These are phyloP conservation scores for Avena atlantica DNA, from an alignment of 176 grass and related monocot genomes.

Conservation along the genomic window DNA sequence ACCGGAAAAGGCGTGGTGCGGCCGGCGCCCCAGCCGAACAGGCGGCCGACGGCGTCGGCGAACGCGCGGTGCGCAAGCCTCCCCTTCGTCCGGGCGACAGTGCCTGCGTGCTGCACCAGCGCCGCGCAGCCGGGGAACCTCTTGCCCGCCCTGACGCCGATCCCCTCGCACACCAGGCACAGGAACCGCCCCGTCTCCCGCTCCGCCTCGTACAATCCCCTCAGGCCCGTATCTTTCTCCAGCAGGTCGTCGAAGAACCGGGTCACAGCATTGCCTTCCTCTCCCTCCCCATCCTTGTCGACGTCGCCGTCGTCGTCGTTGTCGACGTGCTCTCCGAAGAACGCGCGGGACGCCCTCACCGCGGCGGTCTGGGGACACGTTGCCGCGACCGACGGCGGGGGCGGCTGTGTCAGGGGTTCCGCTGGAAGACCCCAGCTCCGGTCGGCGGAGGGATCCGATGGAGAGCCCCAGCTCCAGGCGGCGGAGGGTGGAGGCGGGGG, in stretches of 20 bases:
- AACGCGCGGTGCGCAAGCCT: slow-evolving; percentile 67
- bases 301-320: not conserved
- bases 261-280: slow-evolving; percentile 31
- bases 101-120: slow-evolving; percentile 72
- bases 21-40: slow-evolving; percentile 51
- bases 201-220: slow-evolving; percentile 59
- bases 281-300: slow-evolving; percentile 18
- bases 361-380: slow-evolving; percentile 43
- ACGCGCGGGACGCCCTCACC: slow-evolving; percentile 49
- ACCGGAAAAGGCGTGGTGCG: slow-evolving; percentile 41
- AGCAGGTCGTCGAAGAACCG: slow-evolving; percentile 67
- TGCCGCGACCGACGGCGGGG: not conserved
- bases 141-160: slow-evolving; percentile 50
- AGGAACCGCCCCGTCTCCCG: slow-evolving; percentile 59
- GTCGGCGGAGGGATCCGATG: slow-evolving; percentile 2
- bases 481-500: not conserved
- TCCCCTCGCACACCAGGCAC: slow-evolving; percentile 71
- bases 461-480: slow-evolving; percentile 47
- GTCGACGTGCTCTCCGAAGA: slow-evolving; percentile 34
- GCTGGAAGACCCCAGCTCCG: not conserved
- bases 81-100: slow-evolving; percentile 50
- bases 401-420: not conserved
- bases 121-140: slow-evolving; percentile 65
- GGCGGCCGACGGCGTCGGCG: slow-evolving; percentile 43
- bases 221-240: slow-evolving; percentile 50